A percentile compares a stretch with the other conserved stretches of the same genome.
These are phyloP conservation scores for Coriaria nepalensis DNA, from an alignment of 306 rosid genomes.

Conservation along the genomic window DNA sequence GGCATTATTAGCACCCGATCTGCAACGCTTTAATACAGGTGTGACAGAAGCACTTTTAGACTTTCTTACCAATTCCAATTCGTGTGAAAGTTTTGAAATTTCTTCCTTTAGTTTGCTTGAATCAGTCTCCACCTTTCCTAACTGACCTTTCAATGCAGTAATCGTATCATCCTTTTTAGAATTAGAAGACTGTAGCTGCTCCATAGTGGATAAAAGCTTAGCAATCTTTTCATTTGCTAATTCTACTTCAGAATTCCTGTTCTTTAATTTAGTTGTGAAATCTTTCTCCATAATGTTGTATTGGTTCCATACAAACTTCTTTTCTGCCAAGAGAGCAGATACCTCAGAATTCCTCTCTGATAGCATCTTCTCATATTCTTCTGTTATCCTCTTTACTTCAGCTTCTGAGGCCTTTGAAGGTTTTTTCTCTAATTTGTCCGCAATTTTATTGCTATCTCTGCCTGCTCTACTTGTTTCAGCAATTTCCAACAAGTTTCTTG, in stretches of 20 bases:
- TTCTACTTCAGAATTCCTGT: constrained; percentile 37
- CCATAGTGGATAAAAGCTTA: constrained; percentile 43
- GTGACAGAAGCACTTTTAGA: constrained; percentile 24
- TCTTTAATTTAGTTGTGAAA: constrained; percentile 32
- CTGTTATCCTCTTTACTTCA: constrained; percentile 34
- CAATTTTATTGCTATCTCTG: constrained; percentile 12
- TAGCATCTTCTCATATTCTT: constrained; percentile 45
- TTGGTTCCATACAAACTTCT: constrained; percentile 80
- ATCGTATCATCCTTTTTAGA: constrained; percentile 44
- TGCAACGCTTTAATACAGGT: constrained; percentile 42
- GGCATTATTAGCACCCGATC: constrained; percentile 11
- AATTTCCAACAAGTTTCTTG: constrained; percentile 14
- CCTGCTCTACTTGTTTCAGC: constrained; percentile 16
- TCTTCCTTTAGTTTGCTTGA: constrained; percentile 43
- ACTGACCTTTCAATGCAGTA: constrained; percentile 29
- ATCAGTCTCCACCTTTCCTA: constrained; percentile 38
- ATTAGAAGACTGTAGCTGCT: constrained; percentile 45
- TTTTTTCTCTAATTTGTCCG: constrained; percentile 8
- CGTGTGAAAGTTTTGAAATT: constrained; percentile 30
- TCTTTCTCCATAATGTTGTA: constrained; percentile 51
- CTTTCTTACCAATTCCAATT: constrained; percentile 43
- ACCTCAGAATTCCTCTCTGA: constrained; percentile 41
- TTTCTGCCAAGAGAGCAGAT: constrained; percentile 54
- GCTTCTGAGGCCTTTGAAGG: constrained; percentile 15
- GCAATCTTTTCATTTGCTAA: constrained; percentile 32